phyloP scores from a whole-genome alignment of 2,329 filamentous ascomycete genomes.

The Exophiala phaeomuriformis region DNA sequence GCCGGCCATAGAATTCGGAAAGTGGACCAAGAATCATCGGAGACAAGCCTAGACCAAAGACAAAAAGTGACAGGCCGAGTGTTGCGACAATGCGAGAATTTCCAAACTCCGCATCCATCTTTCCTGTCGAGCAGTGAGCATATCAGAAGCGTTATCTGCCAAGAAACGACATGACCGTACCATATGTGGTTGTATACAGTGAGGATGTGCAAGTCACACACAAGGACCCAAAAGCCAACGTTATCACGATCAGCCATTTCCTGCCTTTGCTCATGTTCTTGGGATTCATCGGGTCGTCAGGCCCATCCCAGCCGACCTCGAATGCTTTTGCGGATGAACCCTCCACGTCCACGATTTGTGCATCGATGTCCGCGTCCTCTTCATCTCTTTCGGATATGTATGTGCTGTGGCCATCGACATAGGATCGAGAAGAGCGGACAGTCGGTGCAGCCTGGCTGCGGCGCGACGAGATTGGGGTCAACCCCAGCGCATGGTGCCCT shows the following conservation, averaged over 20 bases:
- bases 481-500: neutral
- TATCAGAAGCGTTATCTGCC: too few relatives aligned
- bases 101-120: slow-evolving; percentile 68
- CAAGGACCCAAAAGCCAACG: slow-evolving; percentile 66
- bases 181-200: slow-evolving; percentile 80
- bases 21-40: slow-evolving; percentile 58
- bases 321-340: slow-evolving; percentile 12
- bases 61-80: slow-evolving; percentile 73
- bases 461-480: slow-evolving; percentile 18
- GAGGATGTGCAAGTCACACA: slow-evolving; percentile 86
- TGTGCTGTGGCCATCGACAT: slow-evolving; percentile 25
- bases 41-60: slow-evolving; percentile 63
- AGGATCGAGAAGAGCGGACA: slow-evolving; percentile 22
- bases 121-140: slow-evolving; percentile 31
- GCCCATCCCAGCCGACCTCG: slow-evolving; percentile 68
- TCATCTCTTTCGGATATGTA: slow-evolving; percentile 10
- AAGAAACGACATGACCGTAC: slow-evolving; percentile 2
- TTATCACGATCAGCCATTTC: slow-evolving; percentile 72
- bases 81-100: slow-evolving; percentile 66
- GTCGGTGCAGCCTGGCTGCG: slow-evolving; percentile 5
- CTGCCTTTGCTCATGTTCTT: slow-evolving; percentile 57
- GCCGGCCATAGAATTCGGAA: slow-evolving; percentile 72
- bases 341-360: slow-evolving; percentile 9
- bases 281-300: slow-evolving; percentile 66
- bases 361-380: slow-evolving; percentile 4